These are phyloP conservation scores for Colletotrichum sp. DNA, from an alignment of 2,329 filamentous ascomycete species.

Conservation along the genomic window DNA sequence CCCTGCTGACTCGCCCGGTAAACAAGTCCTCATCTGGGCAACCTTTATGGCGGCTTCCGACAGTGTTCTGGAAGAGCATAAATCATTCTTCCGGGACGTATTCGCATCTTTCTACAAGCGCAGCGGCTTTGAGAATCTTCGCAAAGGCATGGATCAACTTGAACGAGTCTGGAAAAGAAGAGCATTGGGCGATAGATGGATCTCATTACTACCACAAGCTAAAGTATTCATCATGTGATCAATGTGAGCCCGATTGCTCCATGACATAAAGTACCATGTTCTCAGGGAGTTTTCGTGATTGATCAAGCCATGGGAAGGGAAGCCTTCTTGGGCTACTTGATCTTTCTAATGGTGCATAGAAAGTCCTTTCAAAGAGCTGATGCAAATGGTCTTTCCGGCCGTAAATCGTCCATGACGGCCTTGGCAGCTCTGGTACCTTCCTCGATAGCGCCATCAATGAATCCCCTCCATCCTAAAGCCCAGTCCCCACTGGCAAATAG, in stretches of 20 bases:
- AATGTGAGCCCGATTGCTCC: neutral
- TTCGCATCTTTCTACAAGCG: constrained; percentile 23
- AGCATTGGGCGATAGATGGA: constrained; percentile 26
- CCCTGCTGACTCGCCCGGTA: constrained; percentile 23
- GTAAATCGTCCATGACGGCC: neutral
- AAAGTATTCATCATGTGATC: constrained; percentile 29
- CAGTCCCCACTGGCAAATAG: constrained; percentile 31
- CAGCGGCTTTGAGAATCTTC: constrained; percentile 28
- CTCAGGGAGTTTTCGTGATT: neutral
- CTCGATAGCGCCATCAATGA: constrained; percentile 34
- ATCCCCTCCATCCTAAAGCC: constrained; percentile 30
- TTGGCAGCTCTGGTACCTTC: constrained; percentile 13
- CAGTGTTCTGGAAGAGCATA: constrained; percentile 29
- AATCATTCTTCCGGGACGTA: constrained; percentile 24
- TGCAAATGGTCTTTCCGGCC: neutral
- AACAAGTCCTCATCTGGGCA: constrained; percentile 31
- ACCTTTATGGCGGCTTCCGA: constrained; percentile 30
- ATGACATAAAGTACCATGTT: neutral
- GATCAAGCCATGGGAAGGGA: neutral
- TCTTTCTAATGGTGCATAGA: fast-evolving
- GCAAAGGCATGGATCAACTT: constrained; percentile 26
- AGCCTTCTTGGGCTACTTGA: neutral
- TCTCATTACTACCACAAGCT: constrained; percentile 25
- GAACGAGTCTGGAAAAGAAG: constrained; percentile 26
- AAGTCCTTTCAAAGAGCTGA: neutral